Evolutionary conservation across 805 yeast genomes (phyloP).

Genomic region (Candida namnaoensis): DNA sequence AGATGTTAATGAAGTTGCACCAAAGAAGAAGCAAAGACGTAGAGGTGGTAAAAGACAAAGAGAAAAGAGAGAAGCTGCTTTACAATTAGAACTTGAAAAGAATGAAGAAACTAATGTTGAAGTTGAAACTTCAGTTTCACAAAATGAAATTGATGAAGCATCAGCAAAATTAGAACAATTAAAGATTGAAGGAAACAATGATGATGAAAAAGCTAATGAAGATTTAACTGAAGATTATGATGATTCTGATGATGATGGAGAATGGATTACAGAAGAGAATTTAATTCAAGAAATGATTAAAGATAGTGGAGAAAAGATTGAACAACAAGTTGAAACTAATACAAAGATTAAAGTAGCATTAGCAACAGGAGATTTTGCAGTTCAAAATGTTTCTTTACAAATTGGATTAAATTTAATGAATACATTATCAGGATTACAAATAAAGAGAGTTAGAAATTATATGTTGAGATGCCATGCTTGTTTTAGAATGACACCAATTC

Average conservation of each 20-base stretch:
- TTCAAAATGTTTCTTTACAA: conserved; percentile 91
- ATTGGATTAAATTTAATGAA: conserved; percentile 84
- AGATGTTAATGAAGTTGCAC: conserved; percentile 1
- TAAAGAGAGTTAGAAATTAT: conserved; percentile 78
- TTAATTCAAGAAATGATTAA: conserved; percentile 59
- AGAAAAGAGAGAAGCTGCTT: conserved; percentile 41
- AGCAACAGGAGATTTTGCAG: conserved; percentile 95
- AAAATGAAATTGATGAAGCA: conserved; percentile 1
- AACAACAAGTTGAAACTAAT: conserved; percentile 21
- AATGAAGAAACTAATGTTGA: conserved; percentile 1
- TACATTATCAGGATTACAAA: conserved; percentile 73
- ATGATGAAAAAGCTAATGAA: neutral
- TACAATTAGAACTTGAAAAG: conserved; percentile 17
- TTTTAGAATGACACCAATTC: conserved; percentile 72
- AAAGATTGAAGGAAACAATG: neutral
- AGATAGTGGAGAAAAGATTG: conserved; percentile 58
- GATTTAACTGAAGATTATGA: conserved; percentile 25
- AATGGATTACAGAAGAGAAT: conserved; percentile 93
- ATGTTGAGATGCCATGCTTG: conserved; percentile 98
- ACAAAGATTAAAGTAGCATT: conserved; percentile 65
- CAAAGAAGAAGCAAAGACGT: conserved; percentile 36
- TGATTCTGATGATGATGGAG: conserved; percentile 69
- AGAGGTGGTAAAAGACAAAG: conserved; percentile 63
- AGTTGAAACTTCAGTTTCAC: conserved; percentile 1
- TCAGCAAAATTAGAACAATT: conserved; percentile 1